phyloP scores from a whole-genome alignment of 257 asterid species.

The Salvia splendens region DNA sequence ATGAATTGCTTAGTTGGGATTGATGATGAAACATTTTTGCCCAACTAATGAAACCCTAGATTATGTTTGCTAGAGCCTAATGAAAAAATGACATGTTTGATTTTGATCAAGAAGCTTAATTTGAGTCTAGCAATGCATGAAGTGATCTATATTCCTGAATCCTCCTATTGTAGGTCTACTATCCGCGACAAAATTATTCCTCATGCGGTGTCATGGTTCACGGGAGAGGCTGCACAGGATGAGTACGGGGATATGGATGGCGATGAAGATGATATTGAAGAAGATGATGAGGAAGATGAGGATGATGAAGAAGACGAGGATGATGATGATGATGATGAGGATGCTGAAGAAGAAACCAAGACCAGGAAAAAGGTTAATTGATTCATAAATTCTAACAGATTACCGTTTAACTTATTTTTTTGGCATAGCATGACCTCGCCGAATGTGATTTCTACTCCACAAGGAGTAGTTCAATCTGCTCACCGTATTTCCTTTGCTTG shows the following conservation, averaged over 20 bases:
- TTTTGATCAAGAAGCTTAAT: background rate
- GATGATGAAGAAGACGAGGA: slow-evolving; percentile 56
- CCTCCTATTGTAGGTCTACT: slow-evolving; percentile 55
- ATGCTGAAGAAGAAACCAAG: slow-evolving; percentile 43
- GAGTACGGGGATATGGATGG: slow-evolving; percentile 59
- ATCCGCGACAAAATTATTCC: slow-evolving; percentile 85
- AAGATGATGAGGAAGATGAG: slow-evolving; percentile 35
- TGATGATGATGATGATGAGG: slow-evolving; percentile 39
- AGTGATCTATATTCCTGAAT: background rate
- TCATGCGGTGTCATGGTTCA: slow-evolving; percentile 94
- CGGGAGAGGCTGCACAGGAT: slow-evolving; percentile 79
- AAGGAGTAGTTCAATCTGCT: background rate
- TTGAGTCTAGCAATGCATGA: too few species aligned
- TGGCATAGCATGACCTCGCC: background rate
- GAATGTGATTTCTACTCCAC: too few species aligned
- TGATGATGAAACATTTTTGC: background rate
- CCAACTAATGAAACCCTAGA: background rate
- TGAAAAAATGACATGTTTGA: too few species aligned
- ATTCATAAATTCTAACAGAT: background rate
- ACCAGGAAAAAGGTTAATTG: slow-evolving; percentile 56
- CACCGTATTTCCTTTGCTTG: background rate
- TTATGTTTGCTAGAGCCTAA: background rate
- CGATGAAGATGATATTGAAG: slow-evolving; percentile 48
- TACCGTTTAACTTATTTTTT: too few species aligned
- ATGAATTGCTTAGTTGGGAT: background rate